phyloP scores from a whole-genome alignment of 116 monocot genomes.

The Thalassia testudinum region DNA sequence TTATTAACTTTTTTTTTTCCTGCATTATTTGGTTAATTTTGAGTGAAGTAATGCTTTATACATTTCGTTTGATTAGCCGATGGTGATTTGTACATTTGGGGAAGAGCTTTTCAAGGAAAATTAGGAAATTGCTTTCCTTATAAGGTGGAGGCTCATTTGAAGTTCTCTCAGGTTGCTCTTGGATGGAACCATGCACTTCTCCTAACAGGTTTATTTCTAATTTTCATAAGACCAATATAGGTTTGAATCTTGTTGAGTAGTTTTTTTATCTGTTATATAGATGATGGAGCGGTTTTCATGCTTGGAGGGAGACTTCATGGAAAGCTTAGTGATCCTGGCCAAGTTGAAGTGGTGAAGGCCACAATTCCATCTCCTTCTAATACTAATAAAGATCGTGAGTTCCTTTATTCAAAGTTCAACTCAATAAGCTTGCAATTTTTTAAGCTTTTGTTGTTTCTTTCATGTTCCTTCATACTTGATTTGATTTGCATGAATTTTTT shows the following conservation, averaged over 20 bases:
- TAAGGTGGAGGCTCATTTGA: slow-evolving; percentile 22
- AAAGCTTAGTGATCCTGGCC: slow-evolving; percentile 13
- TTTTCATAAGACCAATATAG: not conserved
- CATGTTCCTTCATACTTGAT: no score
- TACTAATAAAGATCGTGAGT: no score
- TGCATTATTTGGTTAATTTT: slow-evolving; percentile 1
- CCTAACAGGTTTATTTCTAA: slow-evolving; percentile 38
- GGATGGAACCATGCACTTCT: slow-evolving; percentile 93
- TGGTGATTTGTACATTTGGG: slow-evolving; percentile 79
- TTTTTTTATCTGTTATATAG: slow-evolving; percentile 12
- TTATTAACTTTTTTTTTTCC: not conserved
- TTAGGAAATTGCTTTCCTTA: slow-evolving; percentile 18
- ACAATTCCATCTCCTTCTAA: not conserved
- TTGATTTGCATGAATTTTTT: no score
- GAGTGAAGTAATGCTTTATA: no score
- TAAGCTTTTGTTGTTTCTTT: no score
- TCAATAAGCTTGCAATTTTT: no score
- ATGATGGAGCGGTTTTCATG: slow-evolving; percentile 47
- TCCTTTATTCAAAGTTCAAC: no score
- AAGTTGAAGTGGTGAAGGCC: slow-evolving; percentile 2
- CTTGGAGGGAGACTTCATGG: slow-evolving; percentile 55
- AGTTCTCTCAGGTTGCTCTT: slow-evolving; percentile 60
- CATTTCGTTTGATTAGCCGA: slow-evolving; percentile 25
- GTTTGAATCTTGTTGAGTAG: not conserved
- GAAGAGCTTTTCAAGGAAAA: slow-evolving; percentile 44